Evolutionary conservation across 371 early-diverging fungal genomes (phyloP), one percentile per base, ranked within the genome.

Genomic region (Entomophthora muscae): DNA sequence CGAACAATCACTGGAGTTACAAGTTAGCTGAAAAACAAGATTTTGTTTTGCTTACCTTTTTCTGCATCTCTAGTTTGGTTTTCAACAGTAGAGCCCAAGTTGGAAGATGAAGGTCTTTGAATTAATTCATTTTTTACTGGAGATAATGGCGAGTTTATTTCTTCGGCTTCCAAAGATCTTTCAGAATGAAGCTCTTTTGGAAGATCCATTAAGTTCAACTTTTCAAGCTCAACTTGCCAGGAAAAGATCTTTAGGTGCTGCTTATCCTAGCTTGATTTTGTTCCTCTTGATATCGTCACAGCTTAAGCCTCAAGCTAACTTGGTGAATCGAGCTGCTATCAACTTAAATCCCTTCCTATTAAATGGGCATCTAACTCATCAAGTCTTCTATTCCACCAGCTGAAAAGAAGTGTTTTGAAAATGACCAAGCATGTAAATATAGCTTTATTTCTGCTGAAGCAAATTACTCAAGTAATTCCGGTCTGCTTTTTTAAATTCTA

Each of bases 1-100:
- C 86, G 82, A 2, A 95, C 87, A 27, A 91, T 78, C 32, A 92
- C 91, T 91, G 71, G 24, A 64, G 23, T 17, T 1, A 32, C 5
- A 42, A 17, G 42, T 42, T 42, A 42, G 17, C 10, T 42, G 42
- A 10, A 42, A 42, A 42, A 42, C 17, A 10, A 42, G 42, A 10
- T 42, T 10, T 10, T 10, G 5, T 42, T 42, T n/a, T n/a, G n/a
- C n/a, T 17, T 42, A 42, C 42, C 42, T 42, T 42, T 42, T 42
- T 42, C 42, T 5, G 17, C 42, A 42, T 42, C 42, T 42, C 17
- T 42, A 42, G 10, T 42, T 17, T 42, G 42, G 42, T 42, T 42
- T 42, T 42, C 42, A 42, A 42, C 10, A 42, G 42, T 17, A 42
- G 17, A 42, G 17, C 17, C 17, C 17, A 17, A 42, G 42, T 5